Evolutionary conservation across 768 basidiomycete species (phyloP), one percentile per base, ranked within the genome.

Genomic region (Boletus bicolor): DNA sequence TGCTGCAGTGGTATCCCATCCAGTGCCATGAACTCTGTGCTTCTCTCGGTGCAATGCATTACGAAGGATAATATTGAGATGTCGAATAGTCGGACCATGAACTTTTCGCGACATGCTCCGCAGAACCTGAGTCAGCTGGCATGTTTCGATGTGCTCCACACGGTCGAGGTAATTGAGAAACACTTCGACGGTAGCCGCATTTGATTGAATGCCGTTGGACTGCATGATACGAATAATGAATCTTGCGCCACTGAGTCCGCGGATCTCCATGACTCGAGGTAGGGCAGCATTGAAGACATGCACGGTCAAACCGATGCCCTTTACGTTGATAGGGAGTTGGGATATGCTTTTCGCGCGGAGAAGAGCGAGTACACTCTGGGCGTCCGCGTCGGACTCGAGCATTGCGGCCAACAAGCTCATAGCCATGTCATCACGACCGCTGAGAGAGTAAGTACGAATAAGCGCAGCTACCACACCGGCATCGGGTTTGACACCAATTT

Each of bases 281-380:
- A 90, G 71, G 19, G 87, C 69, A 19, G 82, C 76, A 65, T 92
- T 90, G 73, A 88, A 82, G 28, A 88, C 70, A 49, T 77, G 72
- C 37, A 73, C 68, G 7, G 76, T 76, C 35, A 78, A 77, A 14
- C 28, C 60, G 10, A 67, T 57, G 43, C 59, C 68, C 35, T 59
- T 57, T 28, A 81, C 63, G 36, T 67, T 41, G 51, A 72, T 49
- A 28, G 68, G 69, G 17, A 62, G 59, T 26, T 41, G 46, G 35
- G 54, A 52, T 9, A 53, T 34, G 39, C 17, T 44, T 52, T 63
- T 70, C 39, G 70, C 42, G 41, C 45, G 52, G 47, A 72, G 55
- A 57, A 63, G 56, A 43, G 63, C 32, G 32, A 61, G 38, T 44
- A 73, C 30, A 51, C 37, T 47, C 26, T 41, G 57, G 3, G 73